Evolutionary conservation across 192 early-diverging fungal species (phyloP).

Genomic region (Chytriomyces sp.): DNA sequence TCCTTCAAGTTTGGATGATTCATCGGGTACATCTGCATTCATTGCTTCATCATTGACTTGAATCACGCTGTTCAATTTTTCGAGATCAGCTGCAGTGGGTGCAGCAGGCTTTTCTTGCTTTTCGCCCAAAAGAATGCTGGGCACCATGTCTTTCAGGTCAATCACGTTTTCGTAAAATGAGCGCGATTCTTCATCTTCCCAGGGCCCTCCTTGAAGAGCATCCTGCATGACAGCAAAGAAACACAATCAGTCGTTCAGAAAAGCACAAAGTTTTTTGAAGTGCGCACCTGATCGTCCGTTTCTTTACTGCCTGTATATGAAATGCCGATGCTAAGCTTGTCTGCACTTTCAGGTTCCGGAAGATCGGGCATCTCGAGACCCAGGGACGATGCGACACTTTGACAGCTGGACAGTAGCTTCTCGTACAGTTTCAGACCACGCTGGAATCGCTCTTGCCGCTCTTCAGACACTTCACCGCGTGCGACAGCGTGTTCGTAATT

Average conservation of each 20-base stretch:
- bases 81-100: constrained; percentile 19
- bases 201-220: constrained; percentile 57
- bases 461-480: constrained; percentile 80
- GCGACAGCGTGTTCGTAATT: constrained; percentile 83
- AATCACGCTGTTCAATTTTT: constrained; percentile 45
- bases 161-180: constrained; percentile 88
- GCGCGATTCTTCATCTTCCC: constrained; percentile 94
- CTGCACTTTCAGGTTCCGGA: constrained; percentile 69
- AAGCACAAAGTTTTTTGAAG: background rate
- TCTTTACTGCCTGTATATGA: constrained; percentile 5
- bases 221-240: constrained; percentile 22
- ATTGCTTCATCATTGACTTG: constrained; percentile 38
- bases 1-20: constrained; percentile 6
- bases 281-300: constrained; percentile 34
- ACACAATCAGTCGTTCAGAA: constrained; percentile 1
- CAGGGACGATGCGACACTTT: constrained; percentile 76
- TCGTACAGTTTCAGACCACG: constrained; percentile 72
- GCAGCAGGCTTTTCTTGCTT: constrained; percentile 42
- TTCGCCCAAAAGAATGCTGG: constrained; percentile 77
- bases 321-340: constrained; percentile 38
- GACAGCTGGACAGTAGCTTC: constrained; percentile 61
- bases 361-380: constrained; percentile 78
- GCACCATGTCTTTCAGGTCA: constrained; percentile 80
- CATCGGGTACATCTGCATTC: constrained; percentile 8
- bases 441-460: constrained; percentile 76